phyloP scores from a whole-genome alignment of 371 early-diverging fungal genomes.

The Smittium culicis region DNA sequence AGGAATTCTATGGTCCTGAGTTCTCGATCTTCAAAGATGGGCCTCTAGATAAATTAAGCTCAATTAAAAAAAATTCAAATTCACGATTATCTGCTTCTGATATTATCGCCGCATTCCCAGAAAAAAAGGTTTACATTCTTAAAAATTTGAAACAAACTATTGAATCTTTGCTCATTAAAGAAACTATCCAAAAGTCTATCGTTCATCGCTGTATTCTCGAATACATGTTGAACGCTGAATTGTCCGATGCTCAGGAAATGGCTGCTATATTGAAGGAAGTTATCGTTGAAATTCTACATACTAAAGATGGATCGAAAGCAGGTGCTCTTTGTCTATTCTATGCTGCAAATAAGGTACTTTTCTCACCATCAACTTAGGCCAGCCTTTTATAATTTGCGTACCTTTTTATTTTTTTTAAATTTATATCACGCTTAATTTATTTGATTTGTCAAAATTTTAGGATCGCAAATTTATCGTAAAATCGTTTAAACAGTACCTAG shows the following conservation, averaged over 20 bases:
- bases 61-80: background rate
- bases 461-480: slow-evolving; percentile 83
- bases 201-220: slow-evolving; percentile 78
- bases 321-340: slow-evolving; percentile 66
- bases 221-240: slow-evolving; percentile 51
- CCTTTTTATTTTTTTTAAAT: background rate
- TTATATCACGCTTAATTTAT: slow-evolving; percentile 17
- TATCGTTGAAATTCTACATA: slow-evolving; percentile 73
- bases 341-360: slow-evolving; percentile 52
- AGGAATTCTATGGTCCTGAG: slow-evolving; percentile 90
- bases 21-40: slow-evolving; percentile 75
- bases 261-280: slow-evolving; percentile 68
- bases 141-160: slow-evolving; percentile 55
- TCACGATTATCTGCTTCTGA: slow-evolving; percentile 19
- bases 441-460: no score
- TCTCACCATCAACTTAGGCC: no score
- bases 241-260: slow-evolving; percentile 43
- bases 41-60: slow-evolving; percentile 24
- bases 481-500: slow-evolving; percentile 65
- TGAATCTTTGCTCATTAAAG: slow-evolving; percentile 63
- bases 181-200: slow-evolving; percentile 64
- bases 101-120: slow-evolving; percentile 49
- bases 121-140: slow-evolving; percentile 61
- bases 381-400: no score
- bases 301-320: slow-evolving; percentile 73